Evolutionary conservation across 108 stramenopile genomes (phyloP).

Genomic region (Cyclostephanos invisitatus): DNA sequence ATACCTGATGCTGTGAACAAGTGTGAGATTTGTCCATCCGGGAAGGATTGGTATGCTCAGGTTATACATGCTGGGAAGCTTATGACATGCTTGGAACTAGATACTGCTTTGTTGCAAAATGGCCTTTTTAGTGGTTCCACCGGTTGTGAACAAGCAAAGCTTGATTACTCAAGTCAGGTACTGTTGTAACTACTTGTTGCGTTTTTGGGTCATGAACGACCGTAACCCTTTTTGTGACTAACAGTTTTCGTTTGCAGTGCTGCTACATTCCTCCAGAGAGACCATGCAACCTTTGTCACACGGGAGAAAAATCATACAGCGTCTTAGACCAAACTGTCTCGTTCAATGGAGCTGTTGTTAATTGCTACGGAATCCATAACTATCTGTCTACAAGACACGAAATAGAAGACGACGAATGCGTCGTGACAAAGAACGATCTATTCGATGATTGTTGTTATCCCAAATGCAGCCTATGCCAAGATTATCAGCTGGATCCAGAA

Average conservation of each 20-base stretch:
- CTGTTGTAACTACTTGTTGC: not conserved
- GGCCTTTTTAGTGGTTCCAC: conserved; percentile 29
- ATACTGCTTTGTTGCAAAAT: conserved; percentile 32
- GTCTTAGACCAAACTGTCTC: conserved; percentile 29
- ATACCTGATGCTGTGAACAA: conserved; percentile 40
- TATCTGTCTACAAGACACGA: conserved; percentile 40
- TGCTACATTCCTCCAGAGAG: conserved; percentile 43
- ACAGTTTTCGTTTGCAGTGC: conserved; percentile 16
- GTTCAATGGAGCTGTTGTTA: conserved; percentile 39
- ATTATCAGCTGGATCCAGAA: conserved; percentile 40
- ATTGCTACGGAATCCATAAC: conserved; percentile 45
- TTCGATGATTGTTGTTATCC: conserved; percentile 45
- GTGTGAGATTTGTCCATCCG: conserved; percentile 48
- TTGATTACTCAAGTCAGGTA: conserved; percentile 32
- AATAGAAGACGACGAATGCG: conserved; percentile 26
- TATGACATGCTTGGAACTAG: conserved; percentile 52
- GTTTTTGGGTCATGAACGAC: not conserved
- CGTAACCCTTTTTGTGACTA: not conserved
- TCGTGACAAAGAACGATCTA: conserved; percentile 33
- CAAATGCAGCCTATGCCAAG: conserved; percentile 41
- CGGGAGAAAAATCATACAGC: conserved; percentile 33
- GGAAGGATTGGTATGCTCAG: conserved; percentile 53
- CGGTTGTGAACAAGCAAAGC: conserved; percentile 26
- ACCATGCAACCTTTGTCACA: conserved; percentile 42
- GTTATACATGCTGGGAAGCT: conserved; percentile 33